Conservation (phyloP, 371 early-diverging fungal genomes). For the Phascolomyces articulosus region DNA sequence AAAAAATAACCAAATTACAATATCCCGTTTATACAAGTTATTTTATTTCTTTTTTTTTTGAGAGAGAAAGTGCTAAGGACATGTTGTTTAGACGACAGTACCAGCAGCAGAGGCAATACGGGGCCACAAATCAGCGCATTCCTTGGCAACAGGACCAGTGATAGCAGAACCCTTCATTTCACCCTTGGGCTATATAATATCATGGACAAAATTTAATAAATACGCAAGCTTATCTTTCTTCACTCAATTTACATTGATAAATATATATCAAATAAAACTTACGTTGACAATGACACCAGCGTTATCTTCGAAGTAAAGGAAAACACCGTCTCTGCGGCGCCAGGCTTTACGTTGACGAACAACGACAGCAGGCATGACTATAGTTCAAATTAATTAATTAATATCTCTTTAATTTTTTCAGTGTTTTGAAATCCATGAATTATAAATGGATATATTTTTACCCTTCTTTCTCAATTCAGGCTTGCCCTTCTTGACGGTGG, state of each 20-base stretch:
- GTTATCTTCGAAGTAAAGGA: conserved; percentile 95
- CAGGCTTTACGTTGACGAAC: conserved; percentile 99
- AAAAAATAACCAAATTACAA: too few relatives aligned
- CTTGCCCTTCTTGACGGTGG: conserved; percentile 99
- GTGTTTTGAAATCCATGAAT: neutral
- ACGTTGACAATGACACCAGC: conserved; percentile 64
- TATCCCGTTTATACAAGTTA: neutral
- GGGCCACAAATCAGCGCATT: conserved; percentile 99
- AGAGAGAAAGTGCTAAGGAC: too few relatives aligned
- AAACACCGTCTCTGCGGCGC: conserved; percentile 99
- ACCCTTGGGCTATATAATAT: conserved; percentile 88
- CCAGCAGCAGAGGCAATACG: conserved; percentile 99
- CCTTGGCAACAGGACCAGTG: conserved; percentile 99
- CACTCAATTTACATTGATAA: too few relatives aligned
- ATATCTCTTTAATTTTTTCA: neutral
- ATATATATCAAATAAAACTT: too few relatives aligned
- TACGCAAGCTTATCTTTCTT: neutral
- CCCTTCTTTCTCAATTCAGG: conserved; percentile 99
- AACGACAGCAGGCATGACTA: conserved; percentile 98
- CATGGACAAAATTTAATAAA: neutral
- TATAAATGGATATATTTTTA: conserved; percentile 27
- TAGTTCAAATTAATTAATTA: conserved; percentile 12
- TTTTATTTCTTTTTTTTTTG: neutral
- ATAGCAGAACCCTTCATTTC: conserved; percentile 99
- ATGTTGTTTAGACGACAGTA: conserved; percentile 73